Conservation (phyloP, 2,329 filamentous ascomycete genomes). For the Cladosporium colombiae region DNA sequence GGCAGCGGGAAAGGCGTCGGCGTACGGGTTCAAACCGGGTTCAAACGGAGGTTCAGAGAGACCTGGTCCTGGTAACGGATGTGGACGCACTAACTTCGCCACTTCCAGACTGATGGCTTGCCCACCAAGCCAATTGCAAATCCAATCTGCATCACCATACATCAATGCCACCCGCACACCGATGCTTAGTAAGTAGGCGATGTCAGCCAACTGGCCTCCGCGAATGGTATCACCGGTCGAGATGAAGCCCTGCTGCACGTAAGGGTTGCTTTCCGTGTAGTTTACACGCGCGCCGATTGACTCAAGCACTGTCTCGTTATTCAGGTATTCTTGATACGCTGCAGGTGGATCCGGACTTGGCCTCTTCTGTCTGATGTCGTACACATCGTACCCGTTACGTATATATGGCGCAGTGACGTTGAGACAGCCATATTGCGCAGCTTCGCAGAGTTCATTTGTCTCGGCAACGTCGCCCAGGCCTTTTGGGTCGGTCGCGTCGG, state of each 20-base stretch:
- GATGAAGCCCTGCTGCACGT: conserved; percentile 46
- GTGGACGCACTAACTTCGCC: conserved; percentile 26
- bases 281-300: conserved; percentile 55
- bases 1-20: conserved; percentile 60
- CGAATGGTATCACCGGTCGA: conserved; percentile 49
- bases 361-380: conserved; percentile 55
- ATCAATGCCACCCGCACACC: conserved; percentile 65
- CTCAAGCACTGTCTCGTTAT: conserved; percentile 47
- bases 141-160: conserved; percentile 63
- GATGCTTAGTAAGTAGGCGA: conserved; percentile 44
- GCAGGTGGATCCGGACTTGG: conserved; percentile 58
- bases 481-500: conserved; percentile 36
- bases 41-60: conserved; percentile 24
- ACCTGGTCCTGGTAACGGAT: not conserved
- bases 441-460: conserved; percentile 36
- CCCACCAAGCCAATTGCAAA: conserved; percentile 69
- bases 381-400: conserved; percentile 40
- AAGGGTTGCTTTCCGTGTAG: conserved; percentile 46
- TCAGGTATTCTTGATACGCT: conserved; percentile 54
- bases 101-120: conserved; percentile 69
- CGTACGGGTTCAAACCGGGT: conserved; percentile 41
- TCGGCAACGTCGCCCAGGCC: conserved; percentile 36
- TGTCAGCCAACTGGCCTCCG: conserved; percentile 41
- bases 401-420: conserved; percentile 28
- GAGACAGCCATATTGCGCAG: conserved; percentile 28